A percentile compares a stretch with the other conserved stretches of the same genome.
Conservation (phyloP, 768 basidiomycete species). For the Bullera alba region DNA sequence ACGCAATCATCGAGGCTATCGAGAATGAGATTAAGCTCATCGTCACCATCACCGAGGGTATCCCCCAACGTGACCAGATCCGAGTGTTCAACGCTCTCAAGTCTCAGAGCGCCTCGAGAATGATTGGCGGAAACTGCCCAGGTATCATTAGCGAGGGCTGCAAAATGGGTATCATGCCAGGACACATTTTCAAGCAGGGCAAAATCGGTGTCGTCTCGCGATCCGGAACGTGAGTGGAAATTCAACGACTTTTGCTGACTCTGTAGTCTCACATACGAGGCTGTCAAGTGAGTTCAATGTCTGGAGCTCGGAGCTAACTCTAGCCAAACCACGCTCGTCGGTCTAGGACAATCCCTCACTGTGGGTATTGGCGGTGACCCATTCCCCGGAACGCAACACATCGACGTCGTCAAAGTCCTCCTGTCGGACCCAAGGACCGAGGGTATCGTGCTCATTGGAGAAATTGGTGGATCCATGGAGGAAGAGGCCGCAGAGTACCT, state of each 20-base stretch:
- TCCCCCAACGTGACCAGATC: conserved; percentile 95
- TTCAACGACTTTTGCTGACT: not conserved
- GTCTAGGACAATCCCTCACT: conserved; percentile 91
- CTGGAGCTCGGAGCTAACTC: not conserved
- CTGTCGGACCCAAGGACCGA: conserved; percentile 89
- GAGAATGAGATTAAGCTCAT: conserved; percentile 96
- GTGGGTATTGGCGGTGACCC: conserved; percentile 85
- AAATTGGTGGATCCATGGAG: conserved; percentile 99
- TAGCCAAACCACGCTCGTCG: conserved; percentile 85
- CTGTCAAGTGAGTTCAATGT: conserved; percentile 57
- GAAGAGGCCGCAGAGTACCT: conserved; percentile 98
- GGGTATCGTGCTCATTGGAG: conserved; percentile 96
- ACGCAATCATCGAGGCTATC: conserved; percentile 97
- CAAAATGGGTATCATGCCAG: conserved; percentile 97
- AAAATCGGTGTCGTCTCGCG: conserved; percentile 63
- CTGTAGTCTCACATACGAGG: conserved; percentile 77
- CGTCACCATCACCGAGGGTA: conserved; percentile 97
- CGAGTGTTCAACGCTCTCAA: conserved; percentile 88
- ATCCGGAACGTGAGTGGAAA: conserved; percentile 41
- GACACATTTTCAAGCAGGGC: conserved; percentile 93
- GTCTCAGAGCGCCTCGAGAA: conserved; percentile 85
- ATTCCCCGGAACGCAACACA: conserved; percentile 65
- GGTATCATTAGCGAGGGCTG: conserved; percentile 98
- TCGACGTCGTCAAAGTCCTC: conserved; percentile 94
- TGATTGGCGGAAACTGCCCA: conserved; percentile 98